Evolutionary conservation across 768 basidiomycete species (phyloP).

Genomic region (Cyathus striatus): DNA sequence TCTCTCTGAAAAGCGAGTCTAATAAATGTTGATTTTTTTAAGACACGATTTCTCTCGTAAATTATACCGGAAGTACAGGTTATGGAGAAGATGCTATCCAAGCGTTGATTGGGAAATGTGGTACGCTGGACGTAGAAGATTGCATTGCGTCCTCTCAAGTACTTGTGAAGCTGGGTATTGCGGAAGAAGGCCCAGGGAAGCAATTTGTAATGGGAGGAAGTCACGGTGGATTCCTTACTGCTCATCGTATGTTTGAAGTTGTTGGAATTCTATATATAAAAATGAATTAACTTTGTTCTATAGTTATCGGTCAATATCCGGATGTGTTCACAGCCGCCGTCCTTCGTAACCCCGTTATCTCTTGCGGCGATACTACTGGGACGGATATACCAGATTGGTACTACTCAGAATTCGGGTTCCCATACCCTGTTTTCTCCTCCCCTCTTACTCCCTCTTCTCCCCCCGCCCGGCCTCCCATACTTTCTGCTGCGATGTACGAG

Average conservation of each 20-base stretch:
- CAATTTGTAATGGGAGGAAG: conserved; percentile 61
- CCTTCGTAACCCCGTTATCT: conserved; percentile 68
- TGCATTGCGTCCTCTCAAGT: conserved; percentile 50
- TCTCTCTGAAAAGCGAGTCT: background rate
- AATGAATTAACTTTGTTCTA: background rate
- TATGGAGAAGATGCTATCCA: conserved; percentile 60
- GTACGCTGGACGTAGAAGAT: conserved; percentile 61
- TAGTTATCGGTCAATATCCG: conserved; percentile 63
- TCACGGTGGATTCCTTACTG: conserved; percentile 64
- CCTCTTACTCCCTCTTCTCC: conserved; percentile 11
- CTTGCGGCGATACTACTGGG: conserved; percentile 45
- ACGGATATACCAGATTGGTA: conserved; percentile 75
- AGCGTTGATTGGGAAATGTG: conserved; percentile 52
- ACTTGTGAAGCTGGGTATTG: conserved; percentile 45
- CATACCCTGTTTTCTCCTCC: conserved; percentile 31
- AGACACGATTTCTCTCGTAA: conserved; percentile 59
- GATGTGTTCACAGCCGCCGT: conserved; percentile 57
- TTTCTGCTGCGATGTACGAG: conserved; percentile 40
- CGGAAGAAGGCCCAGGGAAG: conserved; percentile 41
- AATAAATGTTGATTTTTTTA: background rate
- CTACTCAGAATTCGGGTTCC: conserved; percentile 40
- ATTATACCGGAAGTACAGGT: conserved; percentile 67
- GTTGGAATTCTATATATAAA: background rate
- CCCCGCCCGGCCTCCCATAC: conserved; percentile 17
- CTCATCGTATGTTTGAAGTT: conserved; percentile 40